phyloP scores from a whole-genome alignment of 331 rosid genomes.

The Prunus yedoensis region DNA sequence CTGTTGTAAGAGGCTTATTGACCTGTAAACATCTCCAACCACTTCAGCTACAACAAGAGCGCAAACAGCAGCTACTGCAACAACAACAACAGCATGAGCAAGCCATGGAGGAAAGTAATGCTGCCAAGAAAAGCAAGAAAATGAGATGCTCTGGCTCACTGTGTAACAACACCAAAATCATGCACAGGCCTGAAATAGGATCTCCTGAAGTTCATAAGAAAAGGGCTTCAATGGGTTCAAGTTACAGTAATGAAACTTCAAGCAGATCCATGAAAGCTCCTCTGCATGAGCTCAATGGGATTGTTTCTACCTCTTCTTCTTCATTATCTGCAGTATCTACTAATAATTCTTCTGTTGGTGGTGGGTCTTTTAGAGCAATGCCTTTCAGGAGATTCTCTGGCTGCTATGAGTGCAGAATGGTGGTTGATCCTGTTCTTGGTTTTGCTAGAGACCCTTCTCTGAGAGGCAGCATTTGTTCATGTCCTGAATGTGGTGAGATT shows the following conservation, averaged over 20 bases:
- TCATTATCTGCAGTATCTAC: conserved; percentile 53
- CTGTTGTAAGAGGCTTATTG: conserved; percentile 68
- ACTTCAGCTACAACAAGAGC: conserved; percentile 41
- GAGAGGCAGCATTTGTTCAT: conserved; percentile 62
- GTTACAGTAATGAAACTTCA: conserved; percentile 38
- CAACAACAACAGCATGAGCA: conserved; percentile 45
- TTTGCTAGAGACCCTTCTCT: conserved; percentile 76
- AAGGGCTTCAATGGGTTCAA: conserved; percentile 37
- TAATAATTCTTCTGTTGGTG: conserved; percentile 42
- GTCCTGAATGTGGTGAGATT: conserved; percentile 82
- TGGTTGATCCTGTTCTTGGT: conserved; percentile 83
- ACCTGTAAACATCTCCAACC: conserved; percentile 63
- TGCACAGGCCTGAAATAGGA: conserved; percentile 59
- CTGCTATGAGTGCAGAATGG: conserved; percentile 87
- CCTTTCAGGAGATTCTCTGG: conserved; percentile 82
- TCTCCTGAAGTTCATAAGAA: conserved; percentile 59
- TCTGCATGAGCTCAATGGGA: conserved; percentile 52
- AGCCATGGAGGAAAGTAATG: conserved; percentile 41
- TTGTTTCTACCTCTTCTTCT: conserved; percentile 52
- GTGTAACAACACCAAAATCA: conserved; percentile 77
- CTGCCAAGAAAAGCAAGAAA: conserved; percentile 75
- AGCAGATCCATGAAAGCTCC: conserved; percentile 74
- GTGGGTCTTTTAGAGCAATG: conserved; percentile 71
- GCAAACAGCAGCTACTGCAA: too few relatives aligned
- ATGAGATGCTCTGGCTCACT: conserved; percentile 93